These are phyloP conservation scores for Carex scoparia DNA, from an alignment of 176 grass and related monocot species.

Conservation along the genomic window DNA sequence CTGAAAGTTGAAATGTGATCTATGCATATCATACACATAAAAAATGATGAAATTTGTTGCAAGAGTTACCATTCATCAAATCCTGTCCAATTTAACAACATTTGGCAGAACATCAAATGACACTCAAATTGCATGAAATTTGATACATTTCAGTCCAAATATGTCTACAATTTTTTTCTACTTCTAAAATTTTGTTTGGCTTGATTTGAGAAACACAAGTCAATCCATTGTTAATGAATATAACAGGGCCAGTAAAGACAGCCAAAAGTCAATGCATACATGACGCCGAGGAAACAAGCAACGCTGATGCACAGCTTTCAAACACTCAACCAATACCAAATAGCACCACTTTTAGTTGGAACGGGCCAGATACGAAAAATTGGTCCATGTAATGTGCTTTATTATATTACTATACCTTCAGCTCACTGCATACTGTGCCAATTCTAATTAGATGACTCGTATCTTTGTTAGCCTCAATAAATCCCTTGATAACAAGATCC, in stretches of 20 bases:
- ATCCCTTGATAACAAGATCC: constrained; percentile 64
- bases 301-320: not conserved
- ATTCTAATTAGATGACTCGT: constrained; percentile 55
- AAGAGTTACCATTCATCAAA: too few species aligned
- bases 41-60: too few species aligned
- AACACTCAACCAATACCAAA: not conserved
- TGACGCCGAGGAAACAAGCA: not conserved
- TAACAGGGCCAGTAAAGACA: not conserved
- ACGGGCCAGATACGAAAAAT: not conserved
- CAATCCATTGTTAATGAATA: too few species aligned
- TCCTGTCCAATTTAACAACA: too few species aligned
- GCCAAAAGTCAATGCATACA: not conserved
- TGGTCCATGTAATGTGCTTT: constrained; percentile 16
- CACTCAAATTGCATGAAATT: too few species aligned
- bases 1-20: not conserved
- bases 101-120: too few species aligned
- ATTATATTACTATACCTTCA: constrained; percentile 52
- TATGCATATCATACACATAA: not conserved
- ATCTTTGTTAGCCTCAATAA: constrained; percentile 68
- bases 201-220: too few species aligned
- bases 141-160: too few species aligned
- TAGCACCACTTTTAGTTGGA: not conserved
- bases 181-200: too few species aligned
- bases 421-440: constrained; percentile 66
- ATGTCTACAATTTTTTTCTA: too few species aligned